Evolutionary conservation across 2,329 filamentous ascomycete genomes (phyloP), one percentile per base, ranked within the genome.

Genomic region (Phialophora chinensis): DNA sequence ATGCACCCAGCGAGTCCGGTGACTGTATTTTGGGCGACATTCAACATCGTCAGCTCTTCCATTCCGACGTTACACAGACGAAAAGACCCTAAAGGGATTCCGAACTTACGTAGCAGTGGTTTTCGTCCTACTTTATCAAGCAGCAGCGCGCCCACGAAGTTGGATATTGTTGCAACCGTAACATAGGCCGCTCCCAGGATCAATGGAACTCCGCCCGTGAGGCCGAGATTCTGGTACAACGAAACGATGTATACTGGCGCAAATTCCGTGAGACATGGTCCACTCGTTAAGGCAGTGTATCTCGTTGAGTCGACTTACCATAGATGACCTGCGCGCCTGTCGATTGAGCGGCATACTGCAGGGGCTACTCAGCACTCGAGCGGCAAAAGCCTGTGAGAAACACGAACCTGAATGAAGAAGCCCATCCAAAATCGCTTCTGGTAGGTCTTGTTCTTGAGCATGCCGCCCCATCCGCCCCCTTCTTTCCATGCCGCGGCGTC

Each of bases 281-380:
- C 11, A 6, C 31, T 25, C 20, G n/a, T 31, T 61, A 14, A 53
- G 29, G 31, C 33, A 4, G 59, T 54, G 59, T 54, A 53, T 31
- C 31, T 31, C 14, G 35, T 23, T 27, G 6, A n/a, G 11, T 35
- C 6, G 8, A 78, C 81, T 73, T 68, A 83, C 81, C 61, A 54
- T 71, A 69, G 20, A 71, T 66, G 23, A 71, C 67, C 38, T 69
- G 62, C 3, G 63, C 67, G 5, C 65, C 69, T 2, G 69, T 71
- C n/a, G 64, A 67, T 63, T 69, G 69, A 31, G 65, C 67, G 6
- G 65, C 67, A 64, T 69, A 71, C 33, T 68, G 49, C 49, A 29
- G 10, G 23, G 35, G 38, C 2, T 44, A 7, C 7, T 44, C 38
- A 44, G 38, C 38, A 44, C 17, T 44, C 38, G 38, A n/a, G 38